Conservation (phyloP, 75 land plant species). For the Isoetes taiwanensis region DNA sequence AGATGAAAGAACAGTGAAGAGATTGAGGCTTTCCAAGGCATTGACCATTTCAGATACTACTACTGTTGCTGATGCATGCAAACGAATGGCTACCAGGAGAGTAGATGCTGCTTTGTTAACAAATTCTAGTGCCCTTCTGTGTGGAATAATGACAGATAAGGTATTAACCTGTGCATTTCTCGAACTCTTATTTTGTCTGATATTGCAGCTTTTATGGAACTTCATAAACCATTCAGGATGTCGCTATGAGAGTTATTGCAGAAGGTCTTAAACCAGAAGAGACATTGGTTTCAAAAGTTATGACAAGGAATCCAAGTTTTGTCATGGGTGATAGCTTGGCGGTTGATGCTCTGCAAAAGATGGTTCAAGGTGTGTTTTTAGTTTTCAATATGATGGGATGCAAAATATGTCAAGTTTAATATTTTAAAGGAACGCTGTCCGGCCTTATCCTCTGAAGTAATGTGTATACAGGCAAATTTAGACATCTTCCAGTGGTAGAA, state of each 20-base stretch:
- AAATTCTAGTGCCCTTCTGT: conserved; percentile 71
- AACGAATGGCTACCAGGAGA: conserved; percentile 64
- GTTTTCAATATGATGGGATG: not conserved
- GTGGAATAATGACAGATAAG: conserved; percentile 81
- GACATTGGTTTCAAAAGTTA: conserved; percentile 62
- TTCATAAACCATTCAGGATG: conserved; percentile 31
- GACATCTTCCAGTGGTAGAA: conserved; percentile 15
- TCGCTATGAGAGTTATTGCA: conserved; percentile 68
- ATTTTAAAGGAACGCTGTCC: not conserved
- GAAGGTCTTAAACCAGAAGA: conserved; percentile 62
- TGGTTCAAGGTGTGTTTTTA: conserved; percentile 61
- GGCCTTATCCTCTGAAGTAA: not conserved
- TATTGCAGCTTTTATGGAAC: not conserved
- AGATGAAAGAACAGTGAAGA: conserved; percentile 74
- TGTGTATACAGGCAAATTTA: not conserved
- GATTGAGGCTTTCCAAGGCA: conserved; percentile 63
- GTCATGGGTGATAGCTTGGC: conserved; percentile 69
- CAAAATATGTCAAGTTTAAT: not conserved
- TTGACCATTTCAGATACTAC: conserved; percentile 67
- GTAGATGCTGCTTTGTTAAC: conserved; percentile 78
- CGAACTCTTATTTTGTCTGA: not conserved
- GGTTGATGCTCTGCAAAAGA: conserved; percentile 79
- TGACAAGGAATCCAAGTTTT: conserved; percentile 75
- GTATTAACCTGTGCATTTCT: conserved; percentile 10
- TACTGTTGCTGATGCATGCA: conserved; percentile 53